Percentiles rank a stretch among this genome's conserved stretches.
These are phyloP conservation scores for Hydnomerulius pinastri DNA, from an alignment of 768 basidiomycete species.

Conservation along the genomic window DNA sequence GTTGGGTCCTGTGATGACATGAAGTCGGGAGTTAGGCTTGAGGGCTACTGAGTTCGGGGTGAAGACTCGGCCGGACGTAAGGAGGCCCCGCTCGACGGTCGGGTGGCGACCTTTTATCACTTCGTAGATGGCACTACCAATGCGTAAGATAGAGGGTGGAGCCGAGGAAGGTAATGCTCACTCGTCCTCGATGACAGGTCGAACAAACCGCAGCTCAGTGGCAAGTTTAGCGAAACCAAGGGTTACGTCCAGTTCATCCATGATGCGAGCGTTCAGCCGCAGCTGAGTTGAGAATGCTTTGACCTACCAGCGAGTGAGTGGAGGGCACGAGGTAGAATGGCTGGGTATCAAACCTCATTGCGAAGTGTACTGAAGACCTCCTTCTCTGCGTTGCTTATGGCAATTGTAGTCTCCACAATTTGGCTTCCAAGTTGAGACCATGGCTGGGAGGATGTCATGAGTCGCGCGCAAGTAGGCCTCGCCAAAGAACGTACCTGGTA, in stretches of 20 bases:
- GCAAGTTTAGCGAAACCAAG: conserved; percentile 83
- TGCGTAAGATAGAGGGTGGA: background rate
- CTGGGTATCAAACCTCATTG: conserved; percentile 49
- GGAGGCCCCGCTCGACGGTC: conserved; percentile 86
- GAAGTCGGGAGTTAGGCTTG: conserved; percentile 60
- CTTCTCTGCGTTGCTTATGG: conserved; percentile 62
- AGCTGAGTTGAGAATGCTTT: conserved; percentile 55
- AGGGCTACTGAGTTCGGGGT: conserved; percentile 81
- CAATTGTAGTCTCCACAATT: conserved; percentile 57
- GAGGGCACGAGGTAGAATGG: background rate
- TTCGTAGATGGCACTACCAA: conserved; percentile 53
- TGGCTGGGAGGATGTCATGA: conserved; percentile 42
- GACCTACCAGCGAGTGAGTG: conserved; percentile 51
- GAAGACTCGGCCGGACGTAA: conserved; percentile 73
- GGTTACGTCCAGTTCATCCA: conserved; percentile 88
- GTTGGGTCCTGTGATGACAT: conserved; percentile 92
- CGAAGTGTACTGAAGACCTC: conserved; percentile 72
- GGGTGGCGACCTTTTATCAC: conserved; percentile 88
- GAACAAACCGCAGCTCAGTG: conserved; percentile 70
- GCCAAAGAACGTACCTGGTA: conserved; percentile 46
- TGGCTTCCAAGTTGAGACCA: conserved; percentile 77
- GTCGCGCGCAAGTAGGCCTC: background rate
- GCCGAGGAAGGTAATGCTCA: conserved; percentile 35
- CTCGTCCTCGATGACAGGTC: conserved; percentile 72
- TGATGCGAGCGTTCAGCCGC: conserved; percentile 71